These are phyloP conservation scores for Cicer chorassanicum DNA, from an alignment of 306 rosid genomes.

Conservation along the genomic window DNA sequence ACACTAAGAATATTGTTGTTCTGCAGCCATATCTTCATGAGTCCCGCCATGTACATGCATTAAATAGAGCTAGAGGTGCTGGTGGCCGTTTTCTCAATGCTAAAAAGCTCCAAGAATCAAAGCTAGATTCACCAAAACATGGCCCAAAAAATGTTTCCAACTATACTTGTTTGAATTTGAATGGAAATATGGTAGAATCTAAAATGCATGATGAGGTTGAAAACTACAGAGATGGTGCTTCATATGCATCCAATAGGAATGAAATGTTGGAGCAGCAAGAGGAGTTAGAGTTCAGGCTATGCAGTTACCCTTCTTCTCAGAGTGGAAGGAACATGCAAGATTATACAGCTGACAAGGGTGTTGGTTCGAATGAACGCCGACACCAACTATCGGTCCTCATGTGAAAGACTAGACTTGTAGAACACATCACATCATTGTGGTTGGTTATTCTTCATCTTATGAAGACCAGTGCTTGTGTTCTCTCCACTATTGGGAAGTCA, in stretches of 20 bases:
- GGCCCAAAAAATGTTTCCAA: conserved; percentile 39
- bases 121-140: conserved; percentile 36
- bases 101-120: conserved; percentile 51
- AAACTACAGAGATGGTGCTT: conserved; percentile 51
- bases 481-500: conserved; percentile 66
- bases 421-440: conserved; percentile 34
- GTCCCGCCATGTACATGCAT: conserved; percentile 75
- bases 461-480: conserved; percentile 34
- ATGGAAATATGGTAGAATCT: conserved; percentile 44
- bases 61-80: conserved; percentile 73
- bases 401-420: conserved; percentile 45
- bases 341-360: conserved; percentile 41
- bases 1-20: not conserved
- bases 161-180: conserved; percentile 41
- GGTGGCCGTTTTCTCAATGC: conserved; percentile 77
- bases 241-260: conserved; percentile 28
- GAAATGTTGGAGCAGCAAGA: conserved; percentile 47
- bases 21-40: conserved; percentile 83
- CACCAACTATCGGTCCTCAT: conserved; percentile 49
- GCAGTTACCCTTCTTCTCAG: conserved; percentile 58
- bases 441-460: conserved; percentile 36
- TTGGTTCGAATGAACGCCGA: conserved; percentile 50
- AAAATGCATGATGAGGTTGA: conserved; percentile 45
- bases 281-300: conserved; percentile 56
- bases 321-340: conserved; percentile 46